Evolutionary conservation across 345 rosid genomes (phyloP).

Genomic region (Turritis glabra): DNA sequence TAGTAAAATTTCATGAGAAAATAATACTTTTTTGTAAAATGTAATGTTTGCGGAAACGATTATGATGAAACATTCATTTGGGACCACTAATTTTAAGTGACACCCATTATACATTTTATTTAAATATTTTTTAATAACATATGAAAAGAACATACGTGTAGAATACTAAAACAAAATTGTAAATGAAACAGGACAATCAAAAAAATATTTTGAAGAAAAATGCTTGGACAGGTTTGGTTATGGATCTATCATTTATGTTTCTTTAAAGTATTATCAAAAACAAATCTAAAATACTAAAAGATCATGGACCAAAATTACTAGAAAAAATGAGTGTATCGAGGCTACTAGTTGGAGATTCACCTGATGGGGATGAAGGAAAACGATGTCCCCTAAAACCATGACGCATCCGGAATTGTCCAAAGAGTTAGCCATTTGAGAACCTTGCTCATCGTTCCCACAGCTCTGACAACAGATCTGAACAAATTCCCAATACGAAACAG

Average conservation of each 20-base stretch:
- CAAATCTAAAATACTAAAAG: neutral
- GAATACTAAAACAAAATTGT: neutral
- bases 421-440: conserved; percentile 53
- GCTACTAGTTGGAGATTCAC: conserved; percentile 30
- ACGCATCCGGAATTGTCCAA: conserved; percentile 71
- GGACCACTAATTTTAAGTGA: neutral
- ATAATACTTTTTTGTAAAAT: too few species aligned
- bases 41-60: too few species aligned
- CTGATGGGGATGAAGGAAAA: conserved; percentile 79
- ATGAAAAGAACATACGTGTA: neutral
- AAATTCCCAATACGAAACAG: conserved; percentile 55
- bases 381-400: conserved; percentile 69
- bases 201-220: too few species aligned
- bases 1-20: neutral
- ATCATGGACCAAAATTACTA: too few species aligned
- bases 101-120: neutral
- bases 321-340: too few species aligned
- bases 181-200: neutral
- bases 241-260: too few species aligned
- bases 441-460: conserved; percentile 57
- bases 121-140: too few species aligned
- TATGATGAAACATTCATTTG: too few species aligned
- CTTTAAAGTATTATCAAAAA: neutral
- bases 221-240: neutral
- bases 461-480: conserved; percentile 51